Evolutionary conservation across 2,329 filamentous ascomycete genomes (phyloP).

Genomic region (Microsporum canis): DNA sequence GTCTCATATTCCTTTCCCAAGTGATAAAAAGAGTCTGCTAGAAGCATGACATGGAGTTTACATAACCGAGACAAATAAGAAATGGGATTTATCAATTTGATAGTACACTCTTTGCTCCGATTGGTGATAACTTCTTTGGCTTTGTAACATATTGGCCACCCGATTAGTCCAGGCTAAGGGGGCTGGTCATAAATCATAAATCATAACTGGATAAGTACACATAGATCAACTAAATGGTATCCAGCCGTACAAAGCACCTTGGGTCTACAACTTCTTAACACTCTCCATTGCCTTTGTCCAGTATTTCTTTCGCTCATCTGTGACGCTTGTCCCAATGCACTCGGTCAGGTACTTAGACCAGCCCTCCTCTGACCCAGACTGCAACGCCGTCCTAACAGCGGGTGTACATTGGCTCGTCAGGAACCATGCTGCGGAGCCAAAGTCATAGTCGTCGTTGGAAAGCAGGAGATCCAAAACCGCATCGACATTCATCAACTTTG

Average conservation of each 20-base stretch:
- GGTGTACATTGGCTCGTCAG: slow-evolving; percentile 43
- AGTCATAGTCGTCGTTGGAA: slow-evolving; percentile 39
- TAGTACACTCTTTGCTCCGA: not conserved
- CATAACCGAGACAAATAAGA: not conserved
- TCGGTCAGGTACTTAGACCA: slow-evolving; percentile 43
- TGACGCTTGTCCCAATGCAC: slow-evolving; percentile 44
- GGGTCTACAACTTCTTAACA: not conserved
- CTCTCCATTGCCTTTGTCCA: slow-evolving; percentile 39
- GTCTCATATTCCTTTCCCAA: not conserved
- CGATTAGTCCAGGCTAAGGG: not conserved
- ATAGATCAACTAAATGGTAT: not conserved
- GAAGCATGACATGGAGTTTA: slow-evolving; percentile 4
- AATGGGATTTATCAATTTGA: slow-evolving; percentile 2
- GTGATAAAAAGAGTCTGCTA: slow-evolving; percentile 1
- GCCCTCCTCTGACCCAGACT: slow-evolving; percentile 37
- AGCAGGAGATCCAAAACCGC: slow-evolving; percentile 42
- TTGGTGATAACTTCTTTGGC: not conserved
- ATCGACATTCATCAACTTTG: slow-evolving; percentile 30
- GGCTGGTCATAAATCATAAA: not conserved
- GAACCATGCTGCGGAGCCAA: slow-evolving; percentile 53
- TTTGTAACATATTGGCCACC: not conserved
- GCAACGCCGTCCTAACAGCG: slow-evolving; percentile 35
- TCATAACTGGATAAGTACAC: not conserved
- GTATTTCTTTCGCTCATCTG: slow-evolving; percentile 36
- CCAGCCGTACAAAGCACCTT: not conserved